phyloP scores from a whole-genome alignment of 2,329 filamentous ascomycete genomes.

The Exophiala spinifera region DNA sequence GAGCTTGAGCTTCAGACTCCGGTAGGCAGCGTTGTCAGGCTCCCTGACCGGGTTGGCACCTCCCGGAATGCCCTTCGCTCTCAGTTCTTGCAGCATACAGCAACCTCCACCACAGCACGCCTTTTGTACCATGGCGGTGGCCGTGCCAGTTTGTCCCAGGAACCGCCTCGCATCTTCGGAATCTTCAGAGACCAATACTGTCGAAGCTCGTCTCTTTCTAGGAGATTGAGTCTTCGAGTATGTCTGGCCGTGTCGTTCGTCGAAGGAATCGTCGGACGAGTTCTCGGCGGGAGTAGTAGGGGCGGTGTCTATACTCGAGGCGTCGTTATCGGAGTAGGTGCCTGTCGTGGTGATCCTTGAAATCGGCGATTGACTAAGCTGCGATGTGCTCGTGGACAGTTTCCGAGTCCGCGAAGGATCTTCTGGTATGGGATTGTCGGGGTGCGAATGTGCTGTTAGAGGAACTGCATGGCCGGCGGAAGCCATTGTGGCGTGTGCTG shows the following conservation, averaged over 20 bases:
- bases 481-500: conserved; percentile 3
- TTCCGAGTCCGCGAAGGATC: conserved; percentile 42
- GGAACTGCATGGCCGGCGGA: conserved; percentile 19
- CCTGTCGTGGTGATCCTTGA: conserved; percentile 34
- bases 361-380: conserved; percentile 33
- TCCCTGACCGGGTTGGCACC: conserved; percentile 48
- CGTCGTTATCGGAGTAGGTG: conserved; percentile 31
- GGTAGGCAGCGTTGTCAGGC: conserved; percentile 83
- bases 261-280: conserved; percentile 34
- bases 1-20: conserved; percentile 72
- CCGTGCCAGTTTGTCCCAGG: conserved; percentile 51
- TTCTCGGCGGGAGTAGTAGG: conserved; percentile 44
- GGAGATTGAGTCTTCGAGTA: conserved; percentile 25
- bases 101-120: conserved; percentile 65
- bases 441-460: conserved; percentile 42
- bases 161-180: conserved; percentile 58
- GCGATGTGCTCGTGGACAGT: conserved; percentile 36
- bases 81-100: conserved; percentile 58
- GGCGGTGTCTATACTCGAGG: conserved; percentile 37
- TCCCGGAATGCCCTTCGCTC: conserved; percentile 44
- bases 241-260: conserved; percentile 19
- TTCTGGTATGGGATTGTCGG: conserved; percentile 48
- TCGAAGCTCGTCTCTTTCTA: conserved; percentile 45
- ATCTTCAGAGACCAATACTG: conserved; percentile 54
- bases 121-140: conserved; percentile 59